Evolutionary conservation across 2,329 filamentous ascomycete genomes (phyloP), one percentile per base, ranked within the genome.

Genomic region (Didymella exigua): DNA sequence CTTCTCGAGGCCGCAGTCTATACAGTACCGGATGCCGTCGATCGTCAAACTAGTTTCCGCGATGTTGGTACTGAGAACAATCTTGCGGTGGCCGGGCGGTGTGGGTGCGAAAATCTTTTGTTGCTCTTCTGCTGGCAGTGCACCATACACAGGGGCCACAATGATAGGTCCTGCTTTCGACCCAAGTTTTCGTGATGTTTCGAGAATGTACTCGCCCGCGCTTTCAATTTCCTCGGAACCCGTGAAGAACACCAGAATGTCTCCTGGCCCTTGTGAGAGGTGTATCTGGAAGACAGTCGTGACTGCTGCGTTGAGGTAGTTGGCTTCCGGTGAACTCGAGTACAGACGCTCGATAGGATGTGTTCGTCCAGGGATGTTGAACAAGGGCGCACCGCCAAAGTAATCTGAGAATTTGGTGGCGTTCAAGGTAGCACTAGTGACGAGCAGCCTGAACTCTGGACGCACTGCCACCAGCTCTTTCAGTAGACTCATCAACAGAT

Each of bases 281-380:
- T 99, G 95, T 34, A 98, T 96, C 70, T 98, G 93, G 67, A 98
- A 96, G 5, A 96, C 87, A 0, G 93, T 98, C 0, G 91, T 96
- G 58, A 98, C 91, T 23, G 91, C 91, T 0, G 95, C 93, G 0
- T 89, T 88, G 1, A 99, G 80, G 67, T 97, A 98, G 68, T 98
- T 97, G 19, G 93, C 92, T 75, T 98, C 95, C 0, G 95, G 95
- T 8, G 92, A 88, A 1, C 89, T 87, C 0, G 91, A 95, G 72
- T 96, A 96, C 75, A 95, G 91, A 49, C 96, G 91, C 61, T 96
- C 91, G 14, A 98, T 93, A 0, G 91, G 90, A 72, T 91, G 96
- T 44, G 89, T 85, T 60, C 93, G 86, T 23, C 95, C 95, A 2
- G 93, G 93, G 19, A 98, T 92, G 66, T 95, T 96, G 77, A 98